Conservation (phyloP, 2,329 filamentous ascomycete genomes). For the Boeremia exigua region DNA sequence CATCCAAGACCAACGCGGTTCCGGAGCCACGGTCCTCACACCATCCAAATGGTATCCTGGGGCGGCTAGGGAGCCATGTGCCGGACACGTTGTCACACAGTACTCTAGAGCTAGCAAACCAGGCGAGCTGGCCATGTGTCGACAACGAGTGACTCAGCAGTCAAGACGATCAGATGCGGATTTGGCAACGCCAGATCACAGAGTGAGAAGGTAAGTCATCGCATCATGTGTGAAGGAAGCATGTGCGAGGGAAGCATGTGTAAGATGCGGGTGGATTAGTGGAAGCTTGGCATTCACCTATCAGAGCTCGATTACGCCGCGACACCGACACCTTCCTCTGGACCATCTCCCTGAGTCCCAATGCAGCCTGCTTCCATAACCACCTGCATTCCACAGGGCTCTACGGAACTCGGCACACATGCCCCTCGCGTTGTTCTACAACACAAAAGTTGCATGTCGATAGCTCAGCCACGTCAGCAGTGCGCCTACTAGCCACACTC, state of each 20-base stretch:
- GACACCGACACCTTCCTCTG: not conserved
- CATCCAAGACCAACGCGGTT: constrained; percentile 9
- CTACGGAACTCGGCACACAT: constrained; percentile 2
- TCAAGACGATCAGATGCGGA: not conserved
- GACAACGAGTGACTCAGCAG: not conserved
- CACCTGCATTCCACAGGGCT: not conserved
- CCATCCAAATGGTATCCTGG: not conserved
- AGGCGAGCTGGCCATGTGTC: not conserved
- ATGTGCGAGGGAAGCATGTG: not conserved
- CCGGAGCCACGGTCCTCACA: constrained; percentile 10
- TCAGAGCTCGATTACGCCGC: not conserved
- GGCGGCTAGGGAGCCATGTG: constrained; percentile 2
- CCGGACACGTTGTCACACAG: constrained; percentile 11
- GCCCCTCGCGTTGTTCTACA: not conserved
- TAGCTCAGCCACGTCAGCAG: not conserved
- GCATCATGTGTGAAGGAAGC: not conserved
- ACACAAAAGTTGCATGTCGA: not conserved
- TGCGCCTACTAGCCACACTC: not conserved
- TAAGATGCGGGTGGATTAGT: constrained; percentile 1
- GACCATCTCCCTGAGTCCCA: not conserved
- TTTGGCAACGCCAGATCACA: not conserved
- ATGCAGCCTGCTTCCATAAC: not conserved
- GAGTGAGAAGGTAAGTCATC: not conserved
- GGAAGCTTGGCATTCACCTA: not conserved
- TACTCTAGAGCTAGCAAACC: not conserved